Evolutionary conservation across 2,329 filamentous ascomycete species (phyloP), one percentile per base, ranked within the genome.

Genomic region (Epichloe bromicola): DNA sequence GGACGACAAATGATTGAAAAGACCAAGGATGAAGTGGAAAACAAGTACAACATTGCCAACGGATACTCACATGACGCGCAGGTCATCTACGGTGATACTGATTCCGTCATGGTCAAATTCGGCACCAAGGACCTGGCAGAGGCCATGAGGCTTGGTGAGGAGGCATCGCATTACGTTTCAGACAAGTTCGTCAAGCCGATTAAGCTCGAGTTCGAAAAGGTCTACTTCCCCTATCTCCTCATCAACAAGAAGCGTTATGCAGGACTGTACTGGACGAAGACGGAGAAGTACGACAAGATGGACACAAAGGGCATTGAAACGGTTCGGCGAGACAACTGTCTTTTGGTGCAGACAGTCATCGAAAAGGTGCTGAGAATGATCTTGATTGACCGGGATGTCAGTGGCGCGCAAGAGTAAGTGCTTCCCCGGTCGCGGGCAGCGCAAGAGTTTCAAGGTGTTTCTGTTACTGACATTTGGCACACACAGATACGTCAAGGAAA

Each of bases 171-270:
- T 19, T 94, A 75, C 59, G 93, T 98, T 40, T 96, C 93, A 4
- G 78, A 79, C 44, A 95, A 96, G 66, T 98, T 98, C 65, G 74
- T 90, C 66, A 94, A 93, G 63, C 93, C 93, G 4, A 98, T 98
- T 76, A 98, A 97, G 71, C 80, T 98, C 34, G 93, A 98, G 67
- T 98, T 98, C 69, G 93, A 98, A 67, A 98, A 98, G 70, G 91
- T 98, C 1, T 98, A 98, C 70, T 98, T 86, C 65, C 93, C 93
- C 1, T 98, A 98, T 65, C 76, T 98, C 36, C 77, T 98, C 48
- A 98, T 98, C 81, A 98, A 98, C 81, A 98, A 98, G 75, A 98
- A 98, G 74, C 86, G 93, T 56, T 98, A 98, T 62, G 93, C 93
- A 8, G 93, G 93, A n/a, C 70, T 98, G 34, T 97, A 88, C 71